Evolutionary conservation across 768 basidiomycete species (phyloP), one percentile per base, ranked within the genome.

Genomic region (Zangia roseola): DNA sequence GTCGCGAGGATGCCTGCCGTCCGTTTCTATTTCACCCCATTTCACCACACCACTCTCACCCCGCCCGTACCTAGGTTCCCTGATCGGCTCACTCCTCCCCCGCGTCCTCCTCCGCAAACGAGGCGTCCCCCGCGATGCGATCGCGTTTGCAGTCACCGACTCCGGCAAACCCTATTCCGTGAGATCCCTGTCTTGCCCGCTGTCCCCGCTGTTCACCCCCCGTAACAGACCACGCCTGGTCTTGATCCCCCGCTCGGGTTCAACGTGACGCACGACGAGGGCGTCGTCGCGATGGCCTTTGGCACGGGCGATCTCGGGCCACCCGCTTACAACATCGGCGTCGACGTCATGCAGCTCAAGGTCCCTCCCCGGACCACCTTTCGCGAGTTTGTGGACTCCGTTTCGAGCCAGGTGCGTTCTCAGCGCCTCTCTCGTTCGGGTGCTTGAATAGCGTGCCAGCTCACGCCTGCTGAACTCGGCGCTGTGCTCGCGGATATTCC

Each of bases 181-280:
- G 58, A 62, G 84, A 75, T 24, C 0, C 14, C 21, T 34, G 31
- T 31, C 6, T 26, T 34, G 45, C 33, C 41, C 30, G 9, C 31
- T n/a, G 38, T 38, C n/a, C 21, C 43, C 26, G 6, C 39, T 45
- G 6, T 54, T 58, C 39, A 40, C 41, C 28, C n/a, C 33, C 43
- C 28, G 50, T 12, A 28, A 10, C 59, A 84, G 83, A 72, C 70
- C 4, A 70, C 74, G 7, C 70, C 74, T 21, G 66, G 59, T 13
- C 43, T 77, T 51, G 59, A 75, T 50, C 78, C 78, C n/a, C 76
- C 81, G 2, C 74, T 93, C 36, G 87, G 77, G 0, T 93, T 80
- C 72, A 94, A 93, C 63, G 74, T 93, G 44, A 81, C 90, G 19
- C 91, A 94, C 62, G 91, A 94, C 64, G 85, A 83, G 58, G 77